Evolutionary conservation across 2,329 filamentous ascomycete species (phyloP), one percentile per base, ranked within the genome.

Genomic region (Penicillium sp.): DNA sequence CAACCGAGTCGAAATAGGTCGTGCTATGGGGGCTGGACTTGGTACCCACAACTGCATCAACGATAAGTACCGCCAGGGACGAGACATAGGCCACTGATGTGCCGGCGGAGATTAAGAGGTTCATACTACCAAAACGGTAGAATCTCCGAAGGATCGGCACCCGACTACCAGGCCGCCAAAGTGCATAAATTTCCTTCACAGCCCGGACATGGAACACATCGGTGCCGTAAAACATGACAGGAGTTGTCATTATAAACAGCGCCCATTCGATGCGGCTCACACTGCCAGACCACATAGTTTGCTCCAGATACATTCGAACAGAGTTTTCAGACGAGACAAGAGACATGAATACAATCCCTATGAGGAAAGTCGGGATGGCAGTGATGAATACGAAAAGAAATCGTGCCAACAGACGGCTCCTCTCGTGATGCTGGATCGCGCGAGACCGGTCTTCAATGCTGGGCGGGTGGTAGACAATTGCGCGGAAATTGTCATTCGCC

Each of bases 101-200:
- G 6, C 89, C 90, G 2, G 95, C 77, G 7, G 86, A 93, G 69
- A 96, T 90, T 52, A 96, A 78, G 73, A 94, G 85, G 64, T 95
- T 95, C 90, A 96, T 96, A 72, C 89, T 95, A 8, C 90, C 90
- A 62, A 96, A 96, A n/a, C 86, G 83, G 66, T 89, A 88, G 62
- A 96, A 90, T 13, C 90, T 77, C 58, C 84, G 79, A 15, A 87
- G 60, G 4, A 94, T 65, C 0, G 88, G 86, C 1, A 84, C 84
- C 33, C 78, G 80, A 64, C 88, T 95, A 26, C 82, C 80, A 2
- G 74, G 81, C 21, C 85, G 78, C 90, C 90, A 96, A 55, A 95
- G 74, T 0, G 82, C 77, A 53, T 76, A 76, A 12, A 96, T 72
- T 61, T 95, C 90, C 64, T 89, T 93, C 57, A 89, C 65, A 0